Conservation (phyloP, 2,329 filamentous ascomycete species). For the Phialophora tarda region DNA sequence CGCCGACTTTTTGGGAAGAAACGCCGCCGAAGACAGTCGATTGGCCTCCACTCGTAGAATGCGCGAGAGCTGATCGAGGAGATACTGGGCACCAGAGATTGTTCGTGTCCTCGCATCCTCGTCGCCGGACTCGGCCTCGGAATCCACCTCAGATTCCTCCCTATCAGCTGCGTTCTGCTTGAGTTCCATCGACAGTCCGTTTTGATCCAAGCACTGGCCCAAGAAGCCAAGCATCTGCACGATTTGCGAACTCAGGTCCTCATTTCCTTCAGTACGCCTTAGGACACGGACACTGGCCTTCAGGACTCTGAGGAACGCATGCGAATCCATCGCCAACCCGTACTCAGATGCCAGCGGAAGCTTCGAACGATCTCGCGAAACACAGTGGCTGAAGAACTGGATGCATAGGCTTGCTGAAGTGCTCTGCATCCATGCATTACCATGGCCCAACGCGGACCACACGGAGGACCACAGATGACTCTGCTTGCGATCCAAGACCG, state of each 20-base stretch:
- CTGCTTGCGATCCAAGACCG: slow-evolving; percentile 65
- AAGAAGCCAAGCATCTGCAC: slow-evolving; percentile 85
- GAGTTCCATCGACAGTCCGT: slow-evolving; percentile 56
- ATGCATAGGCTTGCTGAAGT: slow-evolving; percentile 75
- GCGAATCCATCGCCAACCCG: slow-evolving; percentile 70
- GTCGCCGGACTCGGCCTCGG: slow-evolving; percentile 49
- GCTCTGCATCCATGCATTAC: slow-evolving; percentile 75
- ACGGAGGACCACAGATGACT: slow-evolving; percentile 73
- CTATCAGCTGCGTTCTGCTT: slow-evolving; percentile 49
- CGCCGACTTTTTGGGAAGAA: slow-evolving; percentile 76
- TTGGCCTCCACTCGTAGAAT: slow-evolving; percentile 77
- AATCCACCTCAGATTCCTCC: slow-evolving; percentile 49
- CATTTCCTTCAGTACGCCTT: slow-evolving; percentile 67
- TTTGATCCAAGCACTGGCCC: slow-evolving; percentile 67
- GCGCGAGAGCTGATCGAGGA: slow-evolving; percentile 78
- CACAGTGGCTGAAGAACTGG: slow-evolving; percentile 78
- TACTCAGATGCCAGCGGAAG: slow-evolving; percentile 70
- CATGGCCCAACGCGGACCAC: slow-evolving; percentile 71
- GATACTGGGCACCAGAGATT: slow-evolving; percentile 68
- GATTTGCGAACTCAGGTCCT: slow-evolving; percentile 77
- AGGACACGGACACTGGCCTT: slow-evolving; percentile 65
- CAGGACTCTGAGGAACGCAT: slow-evolving; percentile 66
- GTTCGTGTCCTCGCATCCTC: slow-evolving; percentile 53
- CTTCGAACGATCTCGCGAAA: slow-evolving; percentile 61
- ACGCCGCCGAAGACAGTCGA: slow-evolving; percentile 64